A percentile compares a stretch with the other conserved stretches of the same genome.
Conservation (phyloP, 345 rosid species). For the Brassica cretica region DNA sequence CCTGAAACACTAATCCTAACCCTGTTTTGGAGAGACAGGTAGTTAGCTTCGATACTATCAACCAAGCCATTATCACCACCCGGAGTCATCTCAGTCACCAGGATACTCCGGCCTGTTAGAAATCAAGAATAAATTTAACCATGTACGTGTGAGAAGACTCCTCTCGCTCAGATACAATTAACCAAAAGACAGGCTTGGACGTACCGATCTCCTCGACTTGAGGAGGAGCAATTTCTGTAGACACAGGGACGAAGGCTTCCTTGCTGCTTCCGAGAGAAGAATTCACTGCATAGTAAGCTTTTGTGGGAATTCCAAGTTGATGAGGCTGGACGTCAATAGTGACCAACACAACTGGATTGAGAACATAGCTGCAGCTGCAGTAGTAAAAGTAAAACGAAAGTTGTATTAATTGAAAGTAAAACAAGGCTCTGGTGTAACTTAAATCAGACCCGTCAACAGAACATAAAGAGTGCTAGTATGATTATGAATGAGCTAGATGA, state of each 20-base stretch:
- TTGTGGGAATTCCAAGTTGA: conserved; percentile 52
- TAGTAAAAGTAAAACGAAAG: neutral
- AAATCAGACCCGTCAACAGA: neutral
- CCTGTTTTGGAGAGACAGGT: neutral
- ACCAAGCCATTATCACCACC: neutral
- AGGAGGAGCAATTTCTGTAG: conserved; percentile 55
- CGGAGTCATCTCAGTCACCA: neutral
- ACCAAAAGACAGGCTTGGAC: neutral
- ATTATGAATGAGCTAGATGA: neutral
- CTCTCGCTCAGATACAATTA: neutral
- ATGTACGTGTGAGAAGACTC: neutral
- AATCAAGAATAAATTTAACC: neutral
- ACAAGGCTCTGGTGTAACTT: neutral
- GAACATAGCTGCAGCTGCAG: conserved; percentile 58
- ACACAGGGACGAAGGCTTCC: conserved; percentile 71
- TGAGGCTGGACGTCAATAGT: conserved; percentile 84
- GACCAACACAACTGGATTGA: conserved; percentile 71
- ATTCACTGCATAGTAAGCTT: conserved; percentile 73
- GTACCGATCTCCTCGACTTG: conserved; percentile 92
- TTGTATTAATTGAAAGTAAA: neutral
- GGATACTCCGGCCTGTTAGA: conserved; percentile 46
- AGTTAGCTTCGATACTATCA: neutral
- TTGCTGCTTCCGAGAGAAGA: neutral
- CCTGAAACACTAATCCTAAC: neutral
- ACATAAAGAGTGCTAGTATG: neutral